phyloP scores from a whole-genome alignment of 2,329 filamentous ascomycete species.

The Neopestalotiopsis clavispora region DNA sequence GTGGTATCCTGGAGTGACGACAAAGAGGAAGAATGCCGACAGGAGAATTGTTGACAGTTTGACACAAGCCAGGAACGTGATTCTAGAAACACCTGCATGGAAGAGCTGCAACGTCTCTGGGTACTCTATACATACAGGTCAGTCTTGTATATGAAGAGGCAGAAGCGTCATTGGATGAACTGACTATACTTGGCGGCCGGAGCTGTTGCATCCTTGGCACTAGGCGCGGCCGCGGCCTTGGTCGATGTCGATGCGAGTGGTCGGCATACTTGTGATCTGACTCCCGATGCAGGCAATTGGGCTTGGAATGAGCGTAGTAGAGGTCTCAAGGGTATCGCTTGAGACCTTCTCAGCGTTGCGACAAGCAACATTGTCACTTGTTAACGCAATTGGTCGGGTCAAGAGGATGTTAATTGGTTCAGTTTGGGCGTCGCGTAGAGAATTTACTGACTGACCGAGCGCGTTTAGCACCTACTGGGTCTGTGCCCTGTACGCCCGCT shows the following conservation, averaged over 20 bases:
- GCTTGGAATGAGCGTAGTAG: constrained; percentile 13
- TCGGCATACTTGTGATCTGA: constrained; percentile 4
- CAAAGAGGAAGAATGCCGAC: constrained; percentile 67
- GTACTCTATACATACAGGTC: constrained; percentile 42
- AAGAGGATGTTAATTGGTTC: too few relatives aligned
- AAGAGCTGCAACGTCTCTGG: constrained; percentile 72
- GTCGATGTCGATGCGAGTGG: constrained; percentile 27
- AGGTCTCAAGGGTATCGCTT: constrained; percentile 19
- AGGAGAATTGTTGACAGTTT: constrained; percentile 75
- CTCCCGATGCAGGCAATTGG: background rate
- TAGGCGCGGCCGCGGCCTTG: constrained; percentile 19
- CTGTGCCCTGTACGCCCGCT: constrained; percentile 3
- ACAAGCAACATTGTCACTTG: too few relatives aligned
- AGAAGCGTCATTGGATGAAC: background rate
- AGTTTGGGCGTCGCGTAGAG: background rate
- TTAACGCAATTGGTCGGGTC: too few relatives aligned
- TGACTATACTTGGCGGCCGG: constrained; percentile 13
- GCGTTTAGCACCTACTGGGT: constrained; percentile 4
- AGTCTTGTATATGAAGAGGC: background rate
- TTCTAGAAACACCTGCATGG: constrained; percentile 72
- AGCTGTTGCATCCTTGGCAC: constrained; percentile 8
- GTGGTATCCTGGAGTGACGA: constrained; percentile 66
- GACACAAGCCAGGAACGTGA: constrained; percentile 70
- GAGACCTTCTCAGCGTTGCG: constrained; percentile 23
- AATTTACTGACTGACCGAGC: background rate